Evolutionary conservation across 768 basidiomycete species (phyloP), one percentile per base, ranked within the genome.

Genomic region (Collybia sordida): DNA sequence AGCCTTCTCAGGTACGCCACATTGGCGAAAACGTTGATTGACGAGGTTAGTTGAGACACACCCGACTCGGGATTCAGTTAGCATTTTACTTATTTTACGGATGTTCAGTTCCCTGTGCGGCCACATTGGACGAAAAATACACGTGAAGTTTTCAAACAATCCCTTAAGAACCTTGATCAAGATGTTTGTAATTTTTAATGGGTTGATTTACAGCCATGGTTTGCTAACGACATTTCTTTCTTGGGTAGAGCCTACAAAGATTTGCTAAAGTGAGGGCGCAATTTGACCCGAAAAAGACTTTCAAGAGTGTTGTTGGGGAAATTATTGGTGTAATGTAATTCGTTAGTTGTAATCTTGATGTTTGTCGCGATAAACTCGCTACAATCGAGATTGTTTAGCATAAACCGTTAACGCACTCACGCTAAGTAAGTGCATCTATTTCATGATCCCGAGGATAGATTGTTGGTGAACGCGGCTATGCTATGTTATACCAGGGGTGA

Each of bases 61-160:
- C 18, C 45, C 11, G 14, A 22, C 18, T 17, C 25, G 15, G 14
- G 17, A 4, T 25, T 38, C n/a, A n/a, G n/a, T 21, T 47, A 17
- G n/a, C 45, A 35, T 46, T 17, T 44, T 27, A 28, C 37, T 49
- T 19, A 45, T 45, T 28, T 12, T 18, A 23, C 25, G 39, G 42
- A 25, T 12, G 41, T 34, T 3, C 18, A 71, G 68, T 69, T 71
- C 55, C 70, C 68, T 40, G 62, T 66, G 36, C 59, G 68, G 11
- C 68, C 67, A 5, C 67, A 71, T 47, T 71, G 68, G 70, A 70
- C 70, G 3, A 71, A 71, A 56, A 67, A 64, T 55, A 69, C 66
- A 15, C 60, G 68, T 8, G 50, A 55, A 6, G 54, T 70, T 18
- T 64, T 69, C 45, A 35, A 43, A 23, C 59, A 65, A 45, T 55